Evolutionary conservation across 2,329 filamentous ascomycete species (phyloP).

Genomic region (Aureobasidium sp.): DNA sequence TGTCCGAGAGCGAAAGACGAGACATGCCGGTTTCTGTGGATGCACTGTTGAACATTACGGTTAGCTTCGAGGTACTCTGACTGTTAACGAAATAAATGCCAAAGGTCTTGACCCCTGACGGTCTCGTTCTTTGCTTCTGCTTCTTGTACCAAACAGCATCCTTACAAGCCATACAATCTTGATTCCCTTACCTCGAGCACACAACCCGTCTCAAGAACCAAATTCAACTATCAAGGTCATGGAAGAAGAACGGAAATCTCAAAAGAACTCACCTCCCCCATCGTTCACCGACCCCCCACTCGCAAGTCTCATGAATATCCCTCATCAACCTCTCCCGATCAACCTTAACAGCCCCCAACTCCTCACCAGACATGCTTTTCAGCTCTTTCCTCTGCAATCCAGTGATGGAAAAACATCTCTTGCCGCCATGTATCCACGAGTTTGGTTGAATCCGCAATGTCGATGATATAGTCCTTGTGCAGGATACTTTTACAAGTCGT

Average conservation of each 20-base stretch:
- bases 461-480: too few species aligned
- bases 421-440: too few species aligned
- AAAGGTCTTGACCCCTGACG: not conserved
- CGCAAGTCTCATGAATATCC: constrained; percentile 58
- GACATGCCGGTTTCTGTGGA: constrained; percentile 68
- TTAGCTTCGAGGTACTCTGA: too few species aligned
- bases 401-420: constrained; percentile 18
- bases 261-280: constrained; percentile 56
- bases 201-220: too few species aligned
- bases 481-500: too few species aligned
- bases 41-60: constrained; percentile 30
- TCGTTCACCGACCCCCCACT: constrained; percentile 58
- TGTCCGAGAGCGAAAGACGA: constrained; percentile 62
- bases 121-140: not conserved
- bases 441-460: too few species aligned
- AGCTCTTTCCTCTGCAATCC: constrained; percentile 33
- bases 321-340: constrained; percentile 55
- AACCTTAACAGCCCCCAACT: constrained; percentile 49
- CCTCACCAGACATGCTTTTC: constrained; percentile 44
- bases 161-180: too few species aligned
- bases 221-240: too few species aligned
- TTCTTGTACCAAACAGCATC: not conserved
- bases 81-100: too few species aligned
- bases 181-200: too few species aligned
- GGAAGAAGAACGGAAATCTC: constrained; percentile 14